Evolutionary conservation across 257 asterid species (phyloP), one percentile per base, ranked within the genome.

Genomic region (Petrea volubilis): DNA sequence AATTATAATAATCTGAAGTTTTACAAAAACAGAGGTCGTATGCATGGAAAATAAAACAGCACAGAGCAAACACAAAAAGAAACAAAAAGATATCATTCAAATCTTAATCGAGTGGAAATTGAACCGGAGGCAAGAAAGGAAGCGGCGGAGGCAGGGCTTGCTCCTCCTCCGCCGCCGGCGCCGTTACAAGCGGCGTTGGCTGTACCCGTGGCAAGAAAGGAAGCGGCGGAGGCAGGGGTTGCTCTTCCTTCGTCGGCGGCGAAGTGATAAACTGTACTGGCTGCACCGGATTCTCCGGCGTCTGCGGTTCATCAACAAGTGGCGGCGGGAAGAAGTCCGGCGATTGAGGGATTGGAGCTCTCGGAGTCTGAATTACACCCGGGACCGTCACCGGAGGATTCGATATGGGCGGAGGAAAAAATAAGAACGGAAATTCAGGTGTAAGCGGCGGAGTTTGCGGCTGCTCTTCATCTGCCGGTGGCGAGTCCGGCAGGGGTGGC

Each of bases 71-170:
- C 27, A 18, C 11, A 8, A 62, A 24, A 15, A 28, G 12, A 56
- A 38, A 51, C 20, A 11, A 62, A 29, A 27, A 23, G 6, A 38
- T 7, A 38, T 9, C 10, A n/a, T 3, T 21, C 20, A 55, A 69
- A 25, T 61, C 28, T 76, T 72, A 64, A 50, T 68, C 60, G 10
- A 66, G 24, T 25, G 85, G 80, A 38, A 77, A 77, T 33, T 74
- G 25, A 18, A 58, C 67, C 12, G 78, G 80, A 10, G 85, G 82
- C 9, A 76, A 11, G 70, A 68, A 49, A 3, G 81, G 81, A 29
- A 80, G 72, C 11, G 79, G 85, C 43, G 85, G 85, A 7, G 85
- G 82, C 36, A 72, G 68, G 57, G 79, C 79, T 31, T 74, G 81
- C 61, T 70, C 82, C 20, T 74, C 80, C 72, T 46, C 67, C 5